Evolutionary conservation across 495 filamentous ascomycete species (phyloP).

Genomic region (Lindgomyces ingoldianus): DNA sequence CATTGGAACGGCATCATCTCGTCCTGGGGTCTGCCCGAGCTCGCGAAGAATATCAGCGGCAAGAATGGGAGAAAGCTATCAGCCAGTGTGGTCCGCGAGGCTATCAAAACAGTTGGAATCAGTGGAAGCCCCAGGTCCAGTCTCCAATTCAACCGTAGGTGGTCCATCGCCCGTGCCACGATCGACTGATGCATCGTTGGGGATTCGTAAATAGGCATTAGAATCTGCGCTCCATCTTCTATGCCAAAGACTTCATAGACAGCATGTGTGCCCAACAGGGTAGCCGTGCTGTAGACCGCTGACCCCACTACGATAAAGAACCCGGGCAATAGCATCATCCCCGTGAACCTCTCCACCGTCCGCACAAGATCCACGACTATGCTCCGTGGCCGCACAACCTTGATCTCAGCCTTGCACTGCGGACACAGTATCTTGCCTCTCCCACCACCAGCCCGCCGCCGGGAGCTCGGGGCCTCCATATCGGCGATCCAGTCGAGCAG

Average conservation of each 20-base stretch:
- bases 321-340: constrained; percentile 59
- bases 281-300: constrained; percentile 52
- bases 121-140: constrained; percentile 59
- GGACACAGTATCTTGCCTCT: constrained; percentile 71
- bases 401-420: constrained; percentile 81
- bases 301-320: constrained; percentile 32
- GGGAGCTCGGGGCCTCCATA: constrained; percentile 63
- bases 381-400: constrained; percentile 70
- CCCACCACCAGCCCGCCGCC: constrained; percentile 48
- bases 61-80: constrained; percentile 63
- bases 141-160: constrained; percentile 41
- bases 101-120: constrained; percentile 61
- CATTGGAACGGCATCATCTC: constrained; percentile 57
- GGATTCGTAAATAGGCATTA: constrained; percentile 39
- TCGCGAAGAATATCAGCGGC: constrained; percentile 63
- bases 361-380: constrained; percentile 62
- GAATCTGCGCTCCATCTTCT: constrained; percentile 57
- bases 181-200: neutral
- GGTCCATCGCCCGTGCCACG: constrained; percentile 16
- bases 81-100: constrained; percentile 59
- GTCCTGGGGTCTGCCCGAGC: constrained; percentile 45
- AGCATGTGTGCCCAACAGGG: constrained; percentile 60
- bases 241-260: constrained; percentile 65
- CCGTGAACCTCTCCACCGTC: constrained; percentile 55
- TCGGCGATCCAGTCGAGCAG: constrained; percentile 89